phyloP scores from a whole-genome alignment of 1,284 basidiomycete genomes.

The Marasmius fiardii region DNA sequence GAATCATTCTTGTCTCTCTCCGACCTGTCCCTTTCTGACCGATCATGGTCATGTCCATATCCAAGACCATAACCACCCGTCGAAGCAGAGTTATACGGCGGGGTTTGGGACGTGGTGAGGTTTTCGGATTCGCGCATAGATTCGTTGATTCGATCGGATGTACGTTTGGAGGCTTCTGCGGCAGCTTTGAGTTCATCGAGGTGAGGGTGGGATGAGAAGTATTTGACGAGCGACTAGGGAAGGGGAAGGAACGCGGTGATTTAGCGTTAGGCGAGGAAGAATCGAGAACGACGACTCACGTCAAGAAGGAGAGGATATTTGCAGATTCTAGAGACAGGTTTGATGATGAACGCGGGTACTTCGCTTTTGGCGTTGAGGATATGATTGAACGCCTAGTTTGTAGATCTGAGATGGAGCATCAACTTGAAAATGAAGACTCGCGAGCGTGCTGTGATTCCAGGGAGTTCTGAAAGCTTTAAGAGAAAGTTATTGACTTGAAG shows the following conservation, averaged over 20 bases:
- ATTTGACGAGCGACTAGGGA: background rate
- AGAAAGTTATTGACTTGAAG: background rate
- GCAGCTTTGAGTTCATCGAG: background rate
- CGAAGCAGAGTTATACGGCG: background rate
- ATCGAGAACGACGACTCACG: background rate
- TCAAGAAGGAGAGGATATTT: background rate
- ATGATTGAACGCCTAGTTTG: background rate
- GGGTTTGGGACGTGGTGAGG: background rate
- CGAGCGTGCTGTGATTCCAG: background rate
- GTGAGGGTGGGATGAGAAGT: background rate
- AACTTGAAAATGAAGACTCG: background rate
- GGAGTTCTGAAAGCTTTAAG: background rate
- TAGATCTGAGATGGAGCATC: conserved; percentile 1
- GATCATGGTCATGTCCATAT: background rate
- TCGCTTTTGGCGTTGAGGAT: background rate
- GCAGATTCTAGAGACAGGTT: background rate
- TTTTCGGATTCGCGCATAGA: background rate
- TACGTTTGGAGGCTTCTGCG: background rate
- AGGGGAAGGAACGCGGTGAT: background rate
- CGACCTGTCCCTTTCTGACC: too few relatives aligned
- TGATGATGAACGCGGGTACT: background rate
- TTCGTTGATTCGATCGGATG: background rate
- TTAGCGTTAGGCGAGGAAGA: background rate
- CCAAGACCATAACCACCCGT: background rate
- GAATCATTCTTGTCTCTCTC: too few relatives aligned